A percentile compares a stretch with the other conserved stretches of the same genome.
These are phyloP conservation scores for Dictyostelium capitatum DNA, from an alignment of 78 protist species.

Conservation along the genomic window DNA sequence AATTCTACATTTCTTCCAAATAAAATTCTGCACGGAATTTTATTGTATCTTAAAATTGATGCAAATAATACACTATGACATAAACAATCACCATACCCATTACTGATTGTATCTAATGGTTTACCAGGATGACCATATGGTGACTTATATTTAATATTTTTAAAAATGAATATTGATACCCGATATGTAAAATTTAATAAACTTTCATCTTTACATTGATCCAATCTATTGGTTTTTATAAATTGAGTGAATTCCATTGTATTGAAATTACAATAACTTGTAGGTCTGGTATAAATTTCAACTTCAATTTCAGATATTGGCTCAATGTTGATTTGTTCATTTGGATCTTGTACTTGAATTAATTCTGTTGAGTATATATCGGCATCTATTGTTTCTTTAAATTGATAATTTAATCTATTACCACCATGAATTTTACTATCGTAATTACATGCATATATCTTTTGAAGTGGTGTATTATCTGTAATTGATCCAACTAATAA, in stretches of 20 bases:
- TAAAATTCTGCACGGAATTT: background rate
- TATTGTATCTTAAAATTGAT: background rate
- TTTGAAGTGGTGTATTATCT: background rate
- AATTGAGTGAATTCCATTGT: background rate
- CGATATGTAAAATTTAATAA: background rate
- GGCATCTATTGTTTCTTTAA: background rate
- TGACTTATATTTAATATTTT: background rate
- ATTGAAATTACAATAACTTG: background rate
- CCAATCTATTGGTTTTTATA: background rate
- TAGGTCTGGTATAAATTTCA: background rate
- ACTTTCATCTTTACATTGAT: background rate
- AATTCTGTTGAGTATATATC: background rate
- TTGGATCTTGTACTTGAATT: background rate
- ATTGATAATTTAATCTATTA: too few species aligned
- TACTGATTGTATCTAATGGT: background rate
- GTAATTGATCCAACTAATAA: background rate
- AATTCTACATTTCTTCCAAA: background rate
- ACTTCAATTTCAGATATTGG: background rate
- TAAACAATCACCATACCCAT: conserved; percentile 19
- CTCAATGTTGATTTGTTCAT: background rate
- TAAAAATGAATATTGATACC: background rate
- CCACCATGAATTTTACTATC: too few species aligned
- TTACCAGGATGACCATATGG: background rate
- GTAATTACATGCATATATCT: too few species aligned
- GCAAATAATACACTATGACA: background rate